Evolutionary conservation across 2,329 filamentous ascomycete species (phyloP).

Genomic region (Fusarium oligoseptatum): DNA sequence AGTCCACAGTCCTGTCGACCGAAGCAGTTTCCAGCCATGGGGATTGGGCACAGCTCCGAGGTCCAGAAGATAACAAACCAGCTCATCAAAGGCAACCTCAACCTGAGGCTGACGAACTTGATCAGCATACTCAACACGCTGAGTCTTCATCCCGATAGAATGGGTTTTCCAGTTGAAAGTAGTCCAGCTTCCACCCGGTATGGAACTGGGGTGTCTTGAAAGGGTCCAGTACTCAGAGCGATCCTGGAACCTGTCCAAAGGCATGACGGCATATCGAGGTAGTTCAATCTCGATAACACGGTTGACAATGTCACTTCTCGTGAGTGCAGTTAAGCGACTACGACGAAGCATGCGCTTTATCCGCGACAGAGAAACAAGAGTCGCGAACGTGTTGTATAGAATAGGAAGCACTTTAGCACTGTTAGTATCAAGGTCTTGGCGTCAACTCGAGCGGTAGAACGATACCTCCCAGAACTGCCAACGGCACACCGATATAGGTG

Average conservation of each 20-base stretch:
- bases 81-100: conserved; percentile 68
- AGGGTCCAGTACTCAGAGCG: conserved; percentile 71
- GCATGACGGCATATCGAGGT: conserved; percentile 73
- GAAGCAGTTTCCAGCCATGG: conserved; percentile 69
- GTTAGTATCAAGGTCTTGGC: conserved; percentile 5
- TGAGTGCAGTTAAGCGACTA: conserved; percentile 70
- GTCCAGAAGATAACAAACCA: conserved; percentile 73
- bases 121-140: conserved; percentile 73
- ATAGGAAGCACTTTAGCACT: conserved; percentile 67
- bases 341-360: conserved; percentile 70
- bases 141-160: conserved; percentile 71
- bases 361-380: conserved; percentile 69
- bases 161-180: conserved; percentile 76
- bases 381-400: conserved; percentile 73
- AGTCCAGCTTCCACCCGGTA: conserved; percentile 74
- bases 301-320: conserved; percentile 73
- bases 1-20: conserved; percentile 71
- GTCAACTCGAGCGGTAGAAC: rapidly evolving
- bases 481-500: conserved; percentile 69
- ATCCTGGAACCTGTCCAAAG: conserved; percentile 67
- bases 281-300: conserved; percentile 76
- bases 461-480: conserved; percentile 65
- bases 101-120: conserved; percentile 67
- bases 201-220: conserved; percentile 62
- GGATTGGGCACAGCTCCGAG: conserved; percentile 72